Conservation (phyloP, 257 asterid species). For the Henckelia pumila region DNA sequence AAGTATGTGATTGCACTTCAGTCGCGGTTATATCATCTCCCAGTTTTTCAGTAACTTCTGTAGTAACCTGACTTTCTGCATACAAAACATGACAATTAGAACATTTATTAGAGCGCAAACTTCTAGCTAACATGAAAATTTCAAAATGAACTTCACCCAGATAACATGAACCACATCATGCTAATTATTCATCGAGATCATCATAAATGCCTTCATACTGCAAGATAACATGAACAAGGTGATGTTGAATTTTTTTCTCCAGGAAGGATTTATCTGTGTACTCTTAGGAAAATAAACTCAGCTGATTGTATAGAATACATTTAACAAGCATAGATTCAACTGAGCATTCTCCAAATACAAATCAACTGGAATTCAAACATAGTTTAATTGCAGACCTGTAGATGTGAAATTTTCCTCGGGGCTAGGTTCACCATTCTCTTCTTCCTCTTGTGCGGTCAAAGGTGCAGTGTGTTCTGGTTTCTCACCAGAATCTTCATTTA, state of each 20-base stretch:
- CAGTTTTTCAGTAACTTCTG: not conserved
- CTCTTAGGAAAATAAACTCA: not conserved
- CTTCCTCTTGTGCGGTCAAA: not conserved
- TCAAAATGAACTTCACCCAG: not conserved
- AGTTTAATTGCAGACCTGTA: not conserved
- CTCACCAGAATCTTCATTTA: not conserved
- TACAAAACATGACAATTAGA: not conserved
- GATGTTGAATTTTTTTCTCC: not conserved
- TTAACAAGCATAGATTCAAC: slow-evolving; percentile 7
- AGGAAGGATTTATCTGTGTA: not conserved
- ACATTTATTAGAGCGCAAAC: not conserved
- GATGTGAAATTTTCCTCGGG: not conserved
- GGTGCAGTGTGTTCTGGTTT: not conserved
- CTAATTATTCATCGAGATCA: not conserved
- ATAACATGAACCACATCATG: not conserved
- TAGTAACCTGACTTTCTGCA: not conserved
- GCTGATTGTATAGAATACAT: not conserved
- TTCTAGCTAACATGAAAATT: not conserved
- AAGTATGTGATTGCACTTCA: not conserved
- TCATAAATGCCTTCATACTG: not conserved
- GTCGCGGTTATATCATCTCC: not conserved
- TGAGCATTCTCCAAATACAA: not conserved
- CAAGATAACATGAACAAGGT: not conserved
- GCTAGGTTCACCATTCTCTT: not conserved
- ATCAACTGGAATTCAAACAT: not conserved